Evolutionary conservation across 257 asterid genomes (phyloP), one percentile per base, ranked within the genome.

Genomic region (Plectranthus barbatus): DNA sequence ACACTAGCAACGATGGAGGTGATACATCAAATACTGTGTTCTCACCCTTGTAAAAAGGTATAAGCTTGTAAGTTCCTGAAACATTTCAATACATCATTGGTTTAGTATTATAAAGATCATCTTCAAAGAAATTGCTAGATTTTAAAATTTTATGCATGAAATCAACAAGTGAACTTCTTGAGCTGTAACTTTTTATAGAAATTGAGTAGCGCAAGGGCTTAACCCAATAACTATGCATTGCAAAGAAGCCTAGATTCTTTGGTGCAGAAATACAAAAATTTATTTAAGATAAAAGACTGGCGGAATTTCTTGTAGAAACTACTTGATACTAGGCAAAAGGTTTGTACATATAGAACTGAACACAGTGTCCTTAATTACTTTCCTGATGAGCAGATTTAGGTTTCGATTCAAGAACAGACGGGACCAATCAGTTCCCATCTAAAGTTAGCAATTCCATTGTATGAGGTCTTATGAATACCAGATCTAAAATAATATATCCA

Each of bases 41-140:
- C 78, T 92, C 98, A 17, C 98, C 98, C 83, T 86, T 92, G 89
- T 92, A 92, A 79, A 85, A 88, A 69, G 98, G 95, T 74, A 92
- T 55, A 60, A 92, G 90, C 83, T 86, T 83, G 84, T 86, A 92
- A 69, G 59, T 69, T 56, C 98, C 98, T 92, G 88, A 70, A 10
- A 71, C 9, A 68, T 64, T 72, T 71, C 70, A 56, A 26, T 61
- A 68, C 57, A 67, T 17, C 53, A 68, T 67, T 63, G 39, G 57
- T 46, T 39, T 1, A 26, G 31, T 26, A 26, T 18, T 70, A 64
- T 33, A 63, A 72, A 61, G 61, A 64, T 57, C 19, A 51, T 53
- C 63, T 26, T 50, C 8, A 63, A 29, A 21, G 1, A 33, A 41
- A 57, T 7, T 17, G 41, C 51, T 48, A 73, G 18, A 67, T 64